Conservation (phyloP, 345 rosid genomes). For the Nephelium lappaceum region DNA sequence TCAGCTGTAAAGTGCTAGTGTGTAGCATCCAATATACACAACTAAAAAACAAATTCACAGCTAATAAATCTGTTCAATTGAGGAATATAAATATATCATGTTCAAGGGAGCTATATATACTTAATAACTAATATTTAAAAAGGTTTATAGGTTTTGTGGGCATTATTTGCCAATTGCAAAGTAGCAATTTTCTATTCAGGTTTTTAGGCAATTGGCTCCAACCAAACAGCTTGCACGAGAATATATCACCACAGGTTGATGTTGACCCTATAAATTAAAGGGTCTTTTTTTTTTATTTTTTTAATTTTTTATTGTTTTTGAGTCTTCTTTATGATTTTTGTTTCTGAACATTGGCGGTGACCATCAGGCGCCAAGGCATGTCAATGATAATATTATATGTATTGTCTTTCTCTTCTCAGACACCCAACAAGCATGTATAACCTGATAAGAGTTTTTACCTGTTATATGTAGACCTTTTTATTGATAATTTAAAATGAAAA, state of each 20-base stretch:
- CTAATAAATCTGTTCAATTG: not conserved
- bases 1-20: slow-evolving; percentile 5
- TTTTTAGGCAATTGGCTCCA: not conserved
- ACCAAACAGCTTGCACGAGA: not conserved
- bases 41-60: not conserved
- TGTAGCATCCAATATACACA: not conserved
- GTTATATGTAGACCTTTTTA: not conserved
- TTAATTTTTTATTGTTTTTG: no score
- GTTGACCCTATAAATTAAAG: not conserved
- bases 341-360: no score
- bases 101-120: not conserved
- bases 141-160: not conserved
- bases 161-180: not conserved
- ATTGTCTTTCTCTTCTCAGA: no score
- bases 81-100: not conserved
- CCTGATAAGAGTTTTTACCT: no score
- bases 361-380: no score
- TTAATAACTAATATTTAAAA: not conserved
- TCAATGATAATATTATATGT: no score
- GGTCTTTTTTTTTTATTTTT: not conserved
- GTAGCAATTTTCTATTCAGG: not conserved
- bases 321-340: no score
- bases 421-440: not conserved
- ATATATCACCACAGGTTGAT: not conserved
- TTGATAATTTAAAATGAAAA: not conserved